Conservation (phyloP, 2,329 filamentous ascomycete genomes). For the Aspergillus melleus region DNA sequence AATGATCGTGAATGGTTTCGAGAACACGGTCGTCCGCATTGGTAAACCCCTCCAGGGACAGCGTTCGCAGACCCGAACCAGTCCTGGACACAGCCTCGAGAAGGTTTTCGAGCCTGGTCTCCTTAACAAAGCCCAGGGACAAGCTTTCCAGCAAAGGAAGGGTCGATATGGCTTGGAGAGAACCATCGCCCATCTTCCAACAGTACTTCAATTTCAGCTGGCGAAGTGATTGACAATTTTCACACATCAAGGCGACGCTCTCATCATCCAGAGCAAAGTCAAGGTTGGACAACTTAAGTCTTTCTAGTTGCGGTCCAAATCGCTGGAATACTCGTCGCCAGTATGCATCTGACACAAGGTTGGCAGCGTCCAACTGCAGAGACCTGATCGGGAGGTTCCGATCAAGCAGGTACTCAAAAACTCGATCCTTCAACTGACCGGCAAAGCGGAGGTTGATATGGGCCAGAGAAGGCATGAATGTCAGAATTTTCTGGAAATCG, state of each 20-base stretch:
- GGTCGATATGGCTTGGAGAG: constrained; percentile 64
- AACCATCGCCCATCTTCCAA: constrained; percentile 67
- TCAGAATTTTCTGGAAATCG: constrained; percentile 80
- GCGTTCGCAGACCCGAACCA: constrained; percentile 68
- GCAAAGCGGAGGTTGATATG: constrained; percentile 76
- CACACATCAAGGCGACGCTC: constrained; percentile 61
- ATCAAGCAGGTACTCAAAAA: constrained; percentile 76
- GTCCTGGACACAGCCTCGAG: constrained; percentile 61
- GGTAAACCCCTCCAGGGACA: constrained; percentile 72
- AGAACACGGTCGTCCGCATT: constrained; percentile 70
- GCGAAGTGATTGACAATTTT: constrained; percentile 65
- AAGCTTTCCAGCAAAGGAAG: constrained; percentile 70
- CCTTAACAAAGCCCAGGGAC: constrained; percentile 66
- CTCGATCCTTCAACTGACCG: constrained; percentile 86
- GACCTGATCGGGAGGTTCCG: constrained; percentile 68
- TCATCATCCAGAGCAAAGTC: constrained; percentile 79
- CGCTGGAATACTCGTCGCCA: constrained; percentile 71
- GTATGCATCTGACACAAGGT: constrained; percentile 73
- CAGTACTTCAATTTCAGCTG: constrained; percentile 82
- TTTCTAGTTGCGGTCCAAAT: constrained; percentile 65
- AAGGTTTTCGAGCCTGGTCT: constrained; percentile 58
- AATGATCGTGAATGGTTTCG: constrained; percentile 68
- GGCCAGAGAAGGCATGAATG: constrained; percentile 67
- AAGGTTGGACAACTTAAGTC: constrained; percentile 77
- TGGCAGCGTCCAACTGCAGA: constrained; percentile 79